phyloP scores from a whole-genome alignment of 139 green algal species.

The Prasinococcaceae sp. region DNA sequence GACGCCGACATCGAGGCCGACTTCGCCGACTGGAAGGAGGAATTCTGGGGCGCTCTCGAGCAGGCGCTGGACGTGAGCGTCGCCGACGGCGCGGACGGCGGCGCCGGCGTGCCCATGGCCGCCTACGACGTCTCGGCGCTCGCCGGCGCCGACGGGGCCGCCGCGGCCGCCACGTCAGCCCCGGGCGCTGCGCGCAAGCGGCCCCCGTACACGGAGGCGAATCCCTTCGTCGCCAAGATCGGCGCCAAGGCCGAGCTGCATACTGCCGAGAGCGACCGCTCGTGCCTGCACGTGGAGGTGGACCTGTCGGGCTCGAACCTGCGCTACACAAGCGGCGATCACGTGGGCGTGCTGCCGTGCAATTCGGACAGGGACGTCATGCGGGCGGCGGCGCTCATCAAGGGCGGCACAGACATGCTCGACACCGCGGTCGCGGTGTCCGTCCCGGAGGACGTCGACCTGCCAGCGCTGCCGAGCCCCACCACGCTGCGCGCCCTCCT shows the following conservation, averaged over 20 bases:
- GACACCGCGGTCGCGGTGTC: slow-evolving; percentile 38
- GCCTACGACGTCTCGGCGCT: too few species aligned
- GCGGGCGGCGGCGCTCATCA: slow-evolving; percentile 31
- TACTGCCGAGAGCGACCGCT: slow-evolving; percentile 45
- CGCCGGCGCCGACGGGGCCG: too few species aligned
- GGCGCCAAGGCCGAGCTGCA: too few species aligned
- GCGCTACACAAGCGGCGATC: slow-evolving; percentile 63
- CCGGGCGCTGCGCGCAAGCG: too few species aligned
- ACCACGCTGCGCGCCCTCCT: slow-evolving; percentile 51
- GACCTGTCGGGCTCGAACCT: slow-evolving; percentile 31
- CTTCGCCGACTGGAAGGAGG: slow-evolving; percentile 69
- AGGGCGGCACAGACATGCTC: slow-evolving; percentile 43
- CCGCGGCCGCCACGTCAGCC: too few species aligned
- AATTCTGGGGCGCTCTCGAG: slow-evolving; percentile 42
- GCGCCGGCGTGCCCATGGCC: too few species aligned
- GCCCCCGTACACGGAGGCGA: too few species aligned
- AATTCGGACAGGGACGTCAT: slow-evolving; percentile 64
- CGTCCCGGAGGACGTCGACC: slow-evolving; percentile 16
- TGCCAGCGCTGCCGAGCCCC: slow-evolving; percentile 43
- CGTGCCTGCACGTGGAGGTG: slow-evolving; percentile 87
- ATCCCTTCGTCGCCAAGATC: too few species aligned
- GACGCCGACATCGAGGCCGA: slow-evolving; percentile 85
- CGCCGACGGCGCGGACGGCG: background rate
- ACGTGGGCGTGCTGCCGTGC: slow-evolving; percentile 67
- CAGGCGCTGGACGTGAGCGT: background rate